Base-by-base conservation (phyloP, 768 basidiomycete species). In the Russula sp. region DNA sequence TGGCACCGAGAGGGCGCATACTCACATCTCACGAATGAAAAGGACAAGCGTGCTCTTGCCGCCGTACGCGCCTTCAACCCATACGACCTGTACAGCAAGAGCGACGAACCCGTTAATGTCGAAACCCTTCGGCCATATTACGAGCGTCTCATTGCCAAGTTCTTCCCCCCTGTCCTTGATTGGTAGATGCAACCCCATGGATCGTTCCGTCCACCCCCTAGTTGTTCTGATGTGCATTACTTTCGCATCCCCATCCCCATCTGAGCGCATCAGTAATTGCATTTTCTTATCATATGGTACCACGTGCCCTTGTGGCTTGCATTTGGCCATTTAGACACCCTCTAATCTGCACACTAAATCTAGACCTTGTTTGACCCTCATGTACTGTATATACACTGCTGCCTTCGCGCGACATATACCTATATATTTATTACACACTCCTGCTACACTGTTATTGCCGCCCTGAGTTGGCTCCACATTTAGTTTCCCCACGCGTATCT, bases 1-100 rank as follows among this genome's bases (percentile, higher is more conserved):
- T 94, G 91, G 93, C 94, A 96, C 74, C 82, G 93, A 48, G 94
- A 94, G 71, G 81, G 81, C 59, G 94, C 93, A 0, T 96, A 96
- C 76, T 72, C 73, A 22, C 87, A 94, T 71, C 82, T 96, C 52
- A 86, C 83, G 66, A 86, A 86, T 72, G 87, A 87, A 18, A 84
- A 85, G 58, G 90, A 92, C 73, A 67, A 74, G 62, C 76, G 76
- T 57, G 78, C 83, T 20, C 82, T 92, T 37, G 82, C 79, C 45
- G 92, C 91, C 16, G 91, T 92, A 34, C 81, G 82, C 50, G 87
- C 87, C 0, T 96, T 96, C 82, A 96, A 95, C 75, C 93, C 94
- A 0, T 96, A 95, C 74, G 94, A 95, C 71, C 82, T 97, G 7
- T 97, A 97, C 78, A 89, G 87, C 79, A 96, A 96, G 76, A 84